Base-by-base conservation (phyloP, 345 rosid species). In the Mallotus nudiflorus region DNA sequence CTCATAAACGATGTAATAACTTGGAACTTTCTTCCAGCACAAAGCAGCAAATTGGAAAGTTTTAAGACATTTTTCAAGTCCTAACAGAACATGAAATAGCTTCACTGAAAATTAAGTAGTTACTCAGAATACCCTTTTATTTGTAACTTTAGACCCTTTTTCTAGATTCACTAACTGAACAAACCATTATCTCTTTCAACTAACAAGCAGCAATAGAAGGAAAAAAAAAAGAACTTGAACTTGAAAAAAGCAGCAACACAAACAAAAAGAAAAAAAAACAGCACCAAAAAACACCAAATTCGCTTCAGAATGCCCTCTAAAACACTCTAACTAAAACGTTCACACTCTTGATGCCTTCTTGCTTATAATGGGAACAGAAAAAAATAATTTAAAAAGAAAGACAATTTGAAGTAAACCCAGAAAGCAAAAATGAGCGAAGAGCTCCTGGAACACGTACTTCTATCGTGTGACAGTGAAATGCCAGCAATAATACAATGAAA, bases 271-370 rank as follows among this genome's bases (percentile, higher is more conserved):
- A 7, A 15, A 37, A 44, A 24, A 24, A 25, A 20, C 24, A 53
- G 29, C 61, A 13, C 46, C 20, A n/a, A 40, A 69, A 27, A 3
- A 24, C 4, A 29, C 35, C 18, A n/a, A n/a, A n/a, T n/a, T n/a
- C n/a, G n/a, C n/a, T n/a, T n/a, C n/a, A 20, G 46, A 19, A 54
- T 11, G 59, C 15, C 24, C 66, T 52, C 40, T 28, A 39, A 59
- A 48, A 6, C 52, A 73, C 66, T 60, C 31, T 42, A 50, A 66
- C 71, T 66, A 33, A 40, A 37, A 66, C 25, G 46, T 42, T 27
- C 45, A 55, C 73, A 58, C 66, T 6, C 44, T 71, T 25, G 13
- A 67, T 45, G 62, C 39, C 25, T 54, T 37, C 19, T 64, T 10
- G 29, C 55, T 2, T 12, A 54, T 5, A 22, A 7, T 31, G 33